Conservation (phyloP, 2,329 filamentous ascomycete genomes). For the Ceratocystis alfenasii region DNA sequence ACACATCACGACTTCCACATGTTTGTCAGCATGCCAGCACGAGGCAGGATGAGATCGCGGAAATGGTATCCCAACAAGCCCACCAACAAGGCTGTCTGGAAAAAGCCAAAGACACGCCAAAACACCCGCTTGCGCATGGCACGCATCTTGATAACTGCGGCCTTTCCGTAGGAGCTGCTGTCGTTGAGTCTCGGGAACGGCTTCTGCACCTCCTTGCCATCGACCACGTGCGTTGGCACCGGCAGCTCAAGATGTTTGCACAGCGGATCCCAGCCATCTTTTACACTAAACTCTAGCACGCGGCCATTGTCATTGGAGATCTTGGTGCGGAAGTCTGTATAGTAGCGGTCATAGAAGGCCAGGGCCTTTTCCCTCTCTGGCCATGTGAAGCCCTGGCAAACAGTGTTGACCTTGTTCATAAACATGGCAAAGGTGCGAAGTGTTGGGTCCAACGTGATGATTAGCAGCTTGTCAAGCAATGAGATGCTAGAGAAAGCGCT, state of each 20-base stretch:
- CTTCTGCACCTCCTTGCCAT: constrained; percentile 22
- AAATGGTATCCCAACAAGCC: constrained; percentile 17
- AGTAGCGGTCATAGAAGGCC: constrained; percentile 31
- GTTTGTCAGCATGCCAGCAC: not conserved
- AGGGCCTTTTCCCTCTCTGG: constrained; percentile 31
- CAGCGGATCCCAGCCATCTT: constrained; percentile 34
- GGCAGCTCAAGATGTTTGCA: constrained; percentile 32
- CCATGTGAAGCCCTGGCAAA: constrained; percentile 23
- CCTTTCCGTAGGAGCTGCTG: constrained; percentile 20
- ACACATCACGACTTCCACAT: not conserved
- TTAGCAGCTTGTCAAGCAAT: constrained; percentile 19
- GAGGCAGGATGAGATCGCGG: constrained; percentile 11
- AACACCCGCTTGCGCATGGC: constrained; percentile 23
- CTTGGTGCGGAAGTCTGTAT: constrained; percentile 30
- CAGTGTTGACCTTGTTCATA: constrained; percentile 25
- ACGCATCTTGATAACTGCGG: constrained; percentile 16
- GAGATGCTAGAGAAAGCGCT: constrained; percentile 22
- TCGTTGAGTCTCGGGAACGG: constrained; percentile 25
- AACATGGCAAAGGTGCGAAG: constrained; percentile 28
- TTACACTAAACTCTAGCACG: constrained; percentile 32
- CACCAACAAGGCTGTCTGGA: constrained; percentile 20
- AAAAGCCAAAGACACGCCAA: constrained; percentile 21
- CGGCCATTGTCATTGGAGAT: constrained; percentile 28
- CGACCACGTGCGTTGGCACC: constrained; percentile 29
- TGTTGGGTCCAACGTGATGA: constrained; percentile 27